Evolutionary conservation across 441 rosid species (phyloP), one percentile per base, ranked within the genome.

Genomic region (Erodium chrysanthum): DNA sequence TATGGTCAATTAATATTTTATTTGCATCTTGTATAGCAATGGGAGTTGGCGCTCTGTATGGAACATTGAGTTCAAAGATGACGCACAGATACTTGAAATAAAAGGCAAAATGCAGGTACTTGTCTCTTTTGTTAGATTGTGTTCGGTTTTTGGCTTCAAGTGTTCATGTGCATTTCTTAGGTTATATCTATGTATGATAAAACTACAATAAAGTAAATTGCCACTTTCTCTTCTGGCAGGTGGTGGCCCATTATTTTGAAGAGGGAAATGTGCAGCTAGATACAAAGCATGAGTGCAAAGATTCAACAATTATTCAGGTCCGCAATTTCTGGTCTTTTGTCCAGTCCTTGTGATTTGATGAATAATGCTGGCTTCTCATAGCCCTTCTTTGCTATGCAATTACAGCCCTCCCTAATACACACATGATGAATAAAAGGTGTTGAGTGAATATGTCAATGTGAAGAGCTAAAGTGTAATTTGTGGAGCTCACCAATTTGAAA

Each of bases 251-350:
- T 80, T 94, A 91, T 80, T 94, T 91, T 74, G 99, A 94, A 77
- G 97, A 94, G 82, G 97, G 99, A 70, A 94, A 94, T 83, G 99
- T 94, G 72, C 96, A 94, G 78, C 81, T 91, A 82, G 96, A 89
- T 74, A 88, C 99, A 56, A 83, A 85, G 73, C 85, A 91, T 70
- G 96, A 89, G 71, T 88, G 90, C 75, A 79, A 83, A 78, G 96
- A 91, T 79, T 84, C 87, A 21, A 87, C 99, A 22, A 79, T 87
- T 7, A 82, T 94, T 81, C 99, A 91, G 96, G 99, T 31, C 35
- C 6, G 0, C 25, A 22, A 22, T 40, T 11, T 21, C 10, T 35
- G 10, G 12, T 70, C 61, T 11, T 70, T 67, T 73, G 10, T 63
- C 27, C 59, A 25, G 56, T 23, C 4, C 17, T 61, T 52, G 40